Percentiles rank a stretch among this genome's conserved stretches.
phyloP scores from a whole-genome alignment of 2,329 filamentous ascomycete genomes.

The Xylaria sp. region DNA sequence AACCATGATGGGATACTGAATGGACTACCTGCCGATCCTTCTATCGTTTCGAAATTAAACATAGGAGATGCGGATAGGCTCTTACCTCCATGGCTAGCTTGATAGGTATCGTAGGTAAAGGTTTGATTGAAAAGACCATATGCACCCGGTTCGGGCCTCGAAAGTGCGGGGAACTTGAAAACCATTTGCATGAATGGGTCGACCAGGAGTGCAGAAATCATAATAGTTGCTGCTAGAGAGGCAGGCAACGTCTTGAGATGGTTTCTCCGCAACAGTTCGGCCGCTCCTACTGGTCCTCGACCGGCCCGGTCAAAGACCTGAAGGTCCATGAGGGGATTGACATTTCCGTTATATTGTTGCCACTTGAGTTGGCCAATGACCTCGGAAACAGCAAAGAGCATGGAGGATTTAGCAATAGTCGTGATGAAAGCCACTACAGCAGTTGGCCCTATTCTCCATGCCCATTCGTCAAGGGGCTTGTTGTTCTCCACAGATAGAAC shows the following conservation, averaged over 20 bases:
- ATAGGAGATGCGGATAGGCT: not conserved
- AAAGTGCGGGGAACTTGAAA: constrained; percentile 11
- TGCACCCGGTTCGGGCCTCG: not conserved
- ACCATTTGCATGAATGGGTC: constrained; percentile 20
- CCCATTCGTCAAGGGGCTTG: constrained; percentile 13
- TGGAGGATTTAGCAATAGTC: constrained; percentile 15
- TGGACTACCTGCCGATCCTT: too few relatives aligned
- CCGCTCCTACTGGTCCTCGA: constrained; percentile 11
- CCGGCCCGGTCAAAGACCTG: constrained; percentile 10
- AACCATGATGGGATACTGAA: not conserved
- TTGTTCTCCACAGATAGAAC: constrained; percentile 13
- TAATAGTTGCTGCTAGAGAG: constrained; percentile 10
- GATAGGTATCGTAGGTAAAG: constrained; percentile 4
- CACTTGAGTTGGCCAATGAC: constrained; percentile 19
- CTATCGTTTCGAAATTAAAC: too few relatives aligned
- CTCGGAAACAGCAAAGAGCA: constrained; percentile 12
- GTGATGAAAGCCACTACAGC: constrained; percentile 19
- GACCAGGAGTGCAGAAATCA: constrained; percentile 11
- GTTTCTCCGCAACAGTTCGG: constrained; percentile 6
- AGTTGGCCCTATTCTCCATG: constrained; percentile 13
- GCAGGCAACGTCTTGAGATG: constrained; percentile 8
- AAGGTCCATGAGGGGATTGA: constrained; percentile 7
- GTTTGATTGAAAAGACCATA: constrained; percentile 4
- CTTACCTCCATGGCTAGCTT: not conserved
- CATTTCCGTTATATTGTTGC: constrained; percentile 7